These are phyloP conservation scores for Leccinum rimulosum DNA, from an alignment of 768 basidiomycete genomes.

Conservation along the genomic window DNA sequence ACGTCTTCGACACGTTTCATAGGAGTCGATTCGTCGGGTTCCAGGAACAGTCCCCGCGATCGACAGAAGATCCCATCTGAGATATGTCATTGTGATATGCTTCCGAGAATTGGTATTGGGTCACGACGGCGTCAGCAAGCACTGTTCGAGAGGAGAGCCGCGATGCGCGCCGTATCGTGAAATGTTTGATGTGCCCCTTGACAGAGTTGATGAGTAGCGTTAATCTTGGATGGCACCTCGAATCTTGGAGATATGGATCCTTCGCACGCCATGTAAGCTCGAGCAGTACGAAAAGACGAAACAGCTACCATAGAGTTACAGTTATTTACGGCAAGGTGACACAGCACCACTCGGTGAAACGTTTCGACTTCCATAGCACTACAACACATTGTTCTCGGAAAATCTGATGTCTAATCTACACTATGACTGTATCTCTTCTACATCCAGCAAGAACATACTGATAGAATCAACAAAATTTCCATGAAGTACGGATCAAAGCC, in stretches of 20 bases:
- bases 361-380: too few species aligned
- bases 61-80: conserved; percentile 94
- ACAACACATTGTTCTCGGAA: too few species aligned
- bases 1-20: conserved; percentile 99
- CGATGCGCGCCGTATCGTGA: conserved; percentile 78
- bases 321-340: too few species aligned
- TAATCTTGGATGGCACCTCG: conserved; percentile 99
- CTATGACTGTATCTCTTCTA: too few species aligned
- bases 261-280: neutral
- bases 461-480: too few species aligned
- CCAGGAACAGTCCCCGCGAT: conserved; percentile 98
- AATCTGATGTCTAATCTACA: too few species aligned
- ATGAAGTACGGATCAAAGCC: too few species aligned
- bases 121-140: conserved; percentile 38
- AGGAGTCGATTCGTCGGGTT: conserved; percentile 96
- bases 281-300: neutral
- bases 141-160: neutral
- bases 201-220: conserved; percentile 98
- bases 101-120: conserved; percentile 92
- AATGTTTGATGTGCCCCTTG: conserved; percentile 93
- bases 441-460: too few species aligned
- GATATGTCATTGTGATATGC: conserved; percentile 86
- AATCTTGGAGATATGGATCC: conserved; percentile 48
- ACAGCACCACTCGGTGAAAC: too few species aligned
- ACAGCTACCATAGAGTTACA: too few species aligned